Evolutionary conservation across 495 filamentous ascomycete genomes (phyloP).

Genomic region (Entonaema liquescens): DNA sequence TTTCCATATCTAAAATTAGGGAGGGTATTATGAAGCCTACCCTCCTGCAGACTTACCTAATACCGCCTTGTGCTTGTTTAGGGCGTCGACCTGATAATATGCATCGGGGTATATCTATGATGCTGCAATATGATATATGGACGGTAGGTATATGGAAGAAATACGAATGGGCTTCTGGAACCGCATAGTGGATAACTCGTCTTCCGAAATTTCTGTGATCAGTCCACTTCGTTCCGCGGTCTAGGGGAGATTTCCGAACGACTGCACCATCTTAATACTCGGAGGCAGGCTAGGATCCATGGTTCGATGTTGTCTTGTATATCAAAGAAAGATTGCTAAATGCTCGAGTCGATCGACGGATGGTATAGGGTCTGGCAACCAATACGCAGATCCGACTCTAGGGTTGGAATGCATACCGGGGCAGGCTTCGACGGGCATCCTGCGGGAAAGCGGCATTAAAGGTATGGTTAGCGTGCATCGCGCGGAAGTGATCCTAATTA

Average conservation of each 20-base stretch:
- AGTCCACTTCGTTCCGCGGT: slow-evolving; percentile 11
- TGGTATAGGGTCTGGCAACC: slow-evolving; percentile 6
- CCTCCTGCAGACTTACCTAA: neutral
- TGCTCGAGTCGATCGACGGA: slow-evolving; percentile 25
- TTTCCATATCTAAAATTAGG: neutral
- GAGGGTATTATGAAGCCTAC: neutral
- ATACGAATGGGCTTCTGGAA: neutral
- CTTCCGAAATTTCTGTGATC: neutral
- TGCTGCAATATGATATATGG: neutral
- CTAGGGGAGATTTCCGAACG: neutral
- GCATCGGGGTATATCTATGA: neutral
- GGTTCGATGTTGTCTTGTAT: slow-evolving; percentile 1
- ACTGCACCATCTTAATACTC: neutral
- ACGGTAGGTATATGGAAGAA: neutral
- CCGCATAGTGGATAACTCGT: neutral
- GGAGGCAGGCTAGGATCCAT: neutral
- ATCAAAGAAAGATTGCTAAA: slow-evolving; percentile 6
- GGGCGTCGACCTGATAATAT: neutral
- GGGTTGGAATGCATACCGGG: slow-evolving; percentile 34
- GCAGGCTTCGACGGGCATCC: slow-evolving; percentile 22
- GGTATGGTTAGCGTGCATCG: slow-evolving; percentile 23
- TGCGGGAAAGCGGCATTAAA: slow-evolving; percentile 36
- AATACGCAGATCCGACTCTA: slow-evolving; percentile 26
- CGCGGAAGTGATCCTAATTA: slow-evolving; percentile 37
- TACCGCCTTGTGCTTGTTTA: neutral